Conservation (phyloP, 352 stramenopile genomes). For the Sclerospora graminicola region DNA sequence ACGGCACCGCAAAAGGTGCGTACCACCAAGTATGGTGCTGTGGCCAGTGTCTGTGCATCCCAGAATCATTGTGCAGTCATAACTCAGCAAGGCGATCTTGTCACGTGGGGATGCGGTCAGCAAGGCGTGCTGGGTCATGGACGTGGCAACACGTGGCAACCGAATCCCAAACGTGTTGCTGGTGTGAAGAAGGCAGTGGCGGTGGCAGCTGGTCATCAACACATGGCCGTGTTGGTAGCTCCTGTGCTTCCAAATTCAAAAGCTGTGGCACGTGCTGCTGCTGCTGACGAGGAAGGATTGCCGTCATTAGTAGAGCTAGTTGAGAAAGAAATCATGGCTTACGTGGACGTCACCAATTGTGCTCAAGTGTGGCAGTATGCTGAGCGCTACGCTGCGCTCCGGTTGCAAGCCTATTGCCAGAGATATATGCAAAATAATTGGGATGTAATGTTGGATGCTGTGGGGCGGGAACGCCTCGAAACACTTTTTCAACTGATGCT, state of each 20-base stretch:
- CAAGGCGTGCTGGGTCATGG: conserved; percentile 67
- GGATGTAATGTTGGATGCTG: conserved; percentile 57
- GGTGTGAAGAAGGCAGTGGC: conserved; percentile 64
- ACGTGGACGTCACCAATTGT: conserved; percentile 54
- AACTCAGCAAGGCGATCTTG: conserved; percentile 43
- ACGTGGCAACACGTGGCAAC: conserved; percentile 63
- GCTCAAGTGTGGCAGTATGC: conserved; percentile 50
- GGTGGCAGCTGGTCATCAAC: conserved; percentile 61
- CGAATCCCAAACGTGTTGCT: conserved; percentile 60
- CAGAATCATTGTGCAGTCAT: conserved; percentile 75
- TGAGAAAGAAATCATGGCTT: conserved; percentile 35
- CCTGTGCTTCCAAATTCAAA: conserved; percentile 25
- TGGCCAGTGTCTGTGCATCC: conserved; percentile 53
- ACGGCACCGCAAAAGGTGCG: conserved; percentile 38
- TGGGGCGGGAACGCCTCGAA: conserved; percentile 50
- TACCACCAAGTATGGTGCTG: conserved; percentile 31
- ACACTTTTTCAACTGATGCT: conserved; percentile 56
- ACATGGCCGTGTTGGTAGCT: conserved; percentile 59
- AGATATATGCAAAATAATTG: conserved; percentile 65
- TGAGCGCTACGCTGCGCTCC: conserved; percentile 32
- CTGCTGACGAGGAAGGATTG: not conserved
- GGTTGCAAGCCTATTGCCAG: conserved; percentile 36
- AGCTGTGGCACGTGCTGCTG: not conserved
- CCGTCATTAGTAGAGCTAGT: conserved; percentile 29
- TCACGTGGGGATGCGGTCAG: conserved; percentile 64